These are phyloP conservation scores for Taphrina flavorubra DNA, from an alignment of 1,139 yeast species.

Conservation along the genomic window DNA sequence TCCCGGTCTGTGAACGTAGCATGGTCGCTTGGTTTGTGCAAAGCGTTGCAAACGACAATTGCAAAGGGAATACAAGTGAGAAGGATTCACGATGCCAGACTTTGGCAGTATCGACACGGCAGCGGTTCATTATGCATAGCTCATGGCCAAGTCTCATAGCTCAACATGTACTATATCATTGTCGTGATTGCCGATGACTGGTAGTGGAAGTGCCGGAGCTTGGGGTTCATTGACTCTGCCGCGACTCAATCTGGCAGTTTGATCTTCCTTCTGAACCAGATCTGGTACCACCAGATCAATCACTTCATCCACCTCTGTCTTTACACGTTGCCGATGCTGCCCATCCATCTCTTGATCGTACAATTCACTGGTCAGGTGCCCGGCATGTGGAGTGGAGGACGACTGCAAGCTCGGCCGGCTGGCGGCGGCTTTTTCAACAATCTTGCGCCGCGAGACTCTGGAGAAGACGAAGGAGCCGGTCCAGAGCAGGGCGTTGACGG, in stretches of 20 bases:
- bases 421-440: neutral
- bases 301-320: slow-evolving; percentile 7
- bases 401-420: neutral
- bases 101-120: neutral
- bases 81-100: neutral
- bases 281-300: slow-evolving; percentile 22
- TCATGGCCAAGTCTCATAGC: slow-evolving; percentile 20
- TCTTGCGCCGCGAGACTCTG: slow-evolving; percentile 3
- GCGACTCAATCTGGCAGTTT: neutral
- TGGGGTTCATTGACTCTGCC: neutral
- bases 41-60: neutral
- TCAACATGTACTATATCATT: slow-evolving; percentile 18
- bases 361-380: neutral
- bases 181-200: neutral
- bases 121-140: neutral
- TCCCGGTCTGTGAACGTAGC: too few relatives aligned
- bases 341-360: neutral
- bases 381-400: neutral
- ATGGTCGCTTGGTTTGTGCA: too few relatives aligned
- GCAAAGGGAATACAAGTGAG: neutral
- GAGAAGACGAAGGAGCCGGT: slow-evolving; percentile 28
- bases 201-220: neutral
- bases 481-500: slow-evolving; percentile 37
- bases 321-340: neutral
- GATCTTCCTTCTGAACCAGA: slow-evolving; percentile 7